Conservation (phyloP, 139 green algal genomes). For the Penium margaritaceum region DNA sequence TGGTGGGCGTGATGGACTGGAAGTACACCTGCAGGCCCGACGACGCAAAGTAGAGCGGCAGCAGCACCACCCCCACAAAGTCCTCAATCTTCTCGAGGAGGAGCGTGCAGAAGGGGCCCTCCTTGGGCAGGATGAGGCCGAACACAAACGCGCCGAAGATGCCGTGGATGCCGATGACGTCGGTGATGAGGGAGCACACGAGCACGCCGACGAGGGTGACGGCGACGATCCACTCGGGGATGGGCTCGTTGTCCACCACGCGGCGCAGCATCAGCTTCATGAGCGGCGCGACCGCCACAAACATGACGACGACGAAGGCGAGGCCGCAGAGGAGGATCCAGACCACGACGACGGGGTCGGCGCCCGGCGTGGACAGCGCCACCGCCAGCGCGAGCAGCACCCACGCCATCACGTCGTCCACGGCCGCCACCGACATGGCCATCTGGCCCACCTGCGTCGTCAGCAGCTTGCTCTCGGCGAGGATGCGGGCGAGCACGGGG, state of each 20-base stretch:
- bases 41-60: slow-evolving; percentile 42
- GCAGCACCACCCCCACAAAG: slow-evolving; percentile 33
- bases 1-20: slow-evolving; percentile 7
- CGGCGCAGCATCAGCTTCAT: slow-evolving; percentile 23
- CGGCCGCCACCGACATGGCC: slow-evolving; percentile 39
- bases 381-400: slow-evolving; percentile 47
- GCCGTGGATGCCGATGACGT: slow-evolving; percentile 51
- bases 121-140: slow-evolving; percentile 49
- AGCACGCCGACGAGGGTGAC: slow-evolving; percentile 39
- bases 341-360: background rate
- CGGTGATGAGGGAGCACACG: slow-evolving; percentile 37
- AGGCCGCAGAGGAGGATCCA: slow-evolving; percentile 47
- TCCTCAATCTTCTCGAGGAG: slow-evolving; percentile 50
- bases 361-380: slow-evolving; percentile 43
- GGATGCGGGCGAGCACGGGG: slow-evolving; percentile 45
- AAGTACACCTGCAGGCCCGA: slow-evolving; percentile 25
- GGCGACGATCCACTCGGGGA: slow-evolving; percentile 20
- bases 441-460: slow-evolving; percentile 39
- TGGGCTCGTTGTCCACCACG: slow-evolving; percentile 24
- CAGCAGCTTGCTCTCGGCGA: slow-evolving; percentile 43
- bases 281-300: slow-evolving; percentile 29
- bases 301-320: slow-evolving; percentile 49
- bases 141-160: slow-evolving; percentile 56
- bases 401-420: slow-evolving; percentile 45
- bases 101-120: slow-evolving; percentile 30